phyloP scores from a whole-genome alignment of 2,329 filamentous ascomycete species.

The Ophiostoma triangulosporum region DNA sequence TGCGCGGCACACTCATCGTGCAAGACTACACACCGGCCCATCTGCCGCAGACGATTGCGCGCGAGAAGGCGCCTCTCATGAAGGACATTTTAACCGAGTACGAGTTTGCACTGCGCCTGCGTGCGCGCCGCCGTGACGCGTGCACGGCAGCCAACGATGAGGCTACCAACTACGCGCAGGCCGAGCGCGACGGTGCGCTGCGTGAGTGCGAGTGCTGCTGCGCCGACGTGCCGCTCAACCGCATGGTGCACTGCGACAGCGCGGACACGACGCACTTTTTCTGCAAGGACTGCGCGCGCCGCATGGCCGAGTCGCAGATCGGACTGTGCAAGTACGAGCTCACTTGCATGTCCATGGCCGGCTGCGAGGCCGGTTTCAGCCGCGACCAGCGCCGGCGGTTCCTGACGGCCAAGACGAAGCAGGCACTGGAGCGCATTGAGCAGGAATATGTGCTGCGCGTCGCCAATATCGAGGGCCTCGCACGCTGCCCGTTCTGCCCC shows the following conservation, averaged over 20 bases:
- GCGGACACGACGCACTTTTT: slow-evolving; percentile 43
- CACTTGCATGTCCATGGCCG: slow-evolving; percentile 55
- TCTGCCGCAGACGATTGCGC: slow-evolving; percentile 13
- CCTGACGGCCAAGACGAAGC: slow-evolving; percentile 42
- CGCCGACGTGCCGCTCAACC: slow-evolving; percentile 48
- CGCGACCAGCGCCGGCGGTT: slow-evolving; percentile 39
- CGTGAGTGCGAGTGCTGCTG: slow-evolving; percentile 65
- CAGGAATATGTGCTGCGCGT: slow-evolving; percentile 55
- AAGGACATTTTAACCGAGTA: slow-evolving; percentile 27
- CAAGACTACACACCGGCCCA: slow-evolving; percentile 12
- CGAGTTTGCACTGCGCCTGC: slow-evolving; percentile 21
- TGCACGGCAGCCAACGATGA: slow-evolving; percentile 22
- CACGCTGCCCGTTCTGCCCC: slow-evolving; percentile 68
- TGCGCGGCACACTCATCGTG: slow-evolving; percentile 11
- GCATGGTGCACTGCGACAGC: slow-evolving; percentile 54
- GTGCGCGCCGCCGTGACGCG: slow-evolving; percentile 14
- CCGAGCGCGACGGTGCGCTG: slow-evolving; percentile 36
- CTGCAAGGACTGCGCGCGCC: slow-evolving; percentile 52
- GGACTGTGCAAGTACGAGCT: slow-evolving; percentile 57
- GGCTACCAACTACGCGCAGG: slow-evolving; percentile 26
- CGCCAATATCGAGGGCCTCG: slow-evolving; percentile 58
- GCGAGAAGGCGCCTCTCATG: slow-evolving; percentile 8
- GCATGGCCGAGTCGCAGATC: slow-evolving; percentile 53
- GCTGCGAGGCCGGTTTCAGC: slow-evolving; percentile 39
- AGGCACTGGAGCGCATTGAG: slow-evolving; percentile 56